phyloP scores from a whole-genome alignment of 164 flowering plant genomes.

The Vitis riparia region DNA sequence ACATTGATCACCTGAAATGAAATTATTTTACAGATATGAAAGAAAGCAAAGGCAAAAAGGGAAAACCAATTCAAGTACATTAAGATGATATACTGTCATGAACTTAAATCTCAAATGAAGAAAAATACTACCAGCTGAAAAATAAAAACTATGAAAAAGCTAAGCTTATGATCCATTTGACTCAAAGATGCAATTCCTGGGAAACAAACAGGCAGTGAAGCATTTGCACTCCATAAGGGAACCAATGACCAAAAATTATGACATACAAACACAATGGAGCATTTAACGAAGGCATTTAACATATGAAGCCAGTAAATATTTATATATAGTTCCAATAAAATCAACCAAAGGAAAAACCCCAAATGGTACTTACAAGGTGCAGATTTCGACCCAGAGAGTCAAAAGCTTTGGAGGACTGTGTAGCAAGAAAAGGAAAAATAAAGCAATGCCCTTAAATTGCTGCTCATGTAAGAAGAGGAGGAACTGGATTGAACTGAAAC shows the following conservation, averaged over 20 bases:
- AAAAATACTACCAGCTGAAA: too few species aligned
- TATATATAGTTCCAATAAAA: background rate
- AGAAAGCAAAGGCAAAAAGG: too few species aligned
- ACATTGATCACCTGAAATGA: too few species aligned
- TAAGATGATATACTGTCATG: too few species aligned
- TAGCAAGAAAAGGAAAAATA: background rate
- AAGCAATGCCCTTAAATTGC: background rate
- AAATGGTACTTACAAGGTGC: conserved; percentile 13
- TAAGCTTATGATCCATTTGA: background rate
- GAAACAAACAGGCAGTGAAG: background rate
- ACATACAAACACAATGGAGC: conserved; percentile 12
- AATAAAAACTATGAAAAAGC: too few species aligned
- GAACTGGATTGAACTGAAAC: conserved; percentile 2
- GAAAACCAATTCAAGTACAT: too few species aligned
- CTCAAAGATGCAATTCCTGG: background rate
- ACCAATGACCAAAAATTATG: conserved; percentile 7
- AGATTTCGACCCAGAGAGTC: background rate
- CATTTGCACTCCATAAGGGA: conserved; percentile 9
- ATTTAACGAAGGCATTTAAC: background rate
- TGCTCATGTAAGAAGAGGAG: background rate
- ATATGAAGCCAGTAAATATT: background rate
- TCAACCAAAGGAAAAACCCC: background rate
- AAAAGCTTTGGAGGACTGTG: conserved; percentile 1
- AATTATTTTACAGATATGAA: too few species aligned
- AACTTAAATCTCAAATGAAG: too few species aligned